A percentile compares a stretch with the other conserved stretches of the same genome.
phyloP scores from a whole-genome alignment of 2,329 filamentous ascomycete species.

The Sporothrix pallida region DNA sequence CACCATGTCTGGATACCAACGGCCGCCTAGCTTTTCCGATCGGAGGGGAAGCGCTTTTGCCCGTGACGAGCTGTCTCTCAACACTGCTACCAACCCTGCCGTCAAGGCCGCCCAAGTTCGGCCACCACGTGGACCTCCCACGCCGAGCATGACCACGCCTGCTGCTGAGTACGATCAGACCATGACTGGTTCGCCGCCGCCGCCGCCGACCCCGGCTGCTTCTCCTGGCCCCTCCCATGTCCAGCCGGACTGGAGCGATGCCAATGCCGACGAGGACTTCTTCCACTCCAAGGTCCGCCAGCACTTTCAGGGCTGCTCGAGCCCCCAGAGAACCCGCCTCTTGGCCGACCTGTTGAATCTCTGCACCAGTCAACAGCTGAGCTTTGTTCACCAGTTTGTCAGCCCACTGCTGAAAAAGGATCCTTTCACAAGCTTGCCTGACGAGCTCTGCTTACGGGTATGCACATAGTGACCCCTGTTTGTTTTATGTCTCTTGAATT shows the following conservation, averaged over 20 bases:
- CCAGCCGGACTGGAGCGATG: conserved; percentile 75
- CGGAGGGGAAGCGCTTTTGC: conserved; percentile 63
- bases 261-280: conserved; percentile 80
- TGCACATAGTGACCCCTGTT: neutral
- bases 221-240: conserved; percentile 67
- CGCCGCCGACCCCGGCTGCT: conserved; percentile 68
- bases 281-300: conserved; percentile 79
- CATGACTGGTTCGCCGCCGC: conserved; percentile 65
- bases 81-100: conserved; percentile 49
- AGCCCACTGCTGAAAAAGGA: conserved; percentile 94
- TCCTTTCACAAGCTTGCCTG: conserved; percentile 88
- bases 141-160: conserved; percentile 68
- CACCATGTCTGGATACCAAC: conserved; percentile 51
- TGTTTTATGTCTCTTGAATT: neutral
- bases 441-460: conserved; percentile 90
- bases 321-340: conserved; percentile 77
- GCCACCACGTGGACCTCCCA: conserved; percentile 64
- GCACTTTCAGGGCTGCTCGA: conserved; percentile 78
- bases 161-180: conserved; percentile 68
- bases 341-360: conserved; percentile 88
- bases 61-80: conserved; percentile 62
- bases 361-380: conserved; percentile 92
- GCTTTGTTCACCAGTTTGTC: conserved; percentile 95
- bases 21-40: conserved; percentile 65
- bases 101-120: conserved; percentile 59